Evolutionary conservation across 2,329 filamentous ascomycete species (phyloP).

Genomic region (Conoideocrella luteorostrata): DNA sequence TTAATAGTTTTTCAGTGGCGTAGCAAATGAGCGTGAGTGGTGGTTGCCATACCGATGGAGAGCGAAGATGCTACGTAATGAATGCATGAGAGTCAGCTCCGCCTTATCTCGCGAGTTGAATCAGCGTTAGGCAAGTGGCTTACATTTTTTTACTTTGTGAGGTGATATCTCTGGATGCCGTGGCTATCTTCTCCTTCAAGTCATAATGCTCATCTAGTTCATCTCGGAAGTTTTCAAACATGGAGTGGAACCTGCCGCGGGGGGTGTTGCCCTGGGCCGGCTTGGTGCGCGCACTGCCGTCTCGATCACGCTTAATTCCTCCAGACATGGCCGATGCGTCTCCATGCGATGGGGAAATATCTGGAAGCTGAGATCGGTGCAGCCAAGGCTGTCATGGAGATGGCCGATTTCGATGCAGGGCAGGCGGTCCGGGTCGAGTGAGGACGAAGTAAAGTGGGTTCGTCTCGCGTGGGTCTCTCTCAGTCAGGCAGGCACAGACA

Average conservation of each 20-base stretch:
- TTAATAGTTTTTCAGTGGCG: background rate
- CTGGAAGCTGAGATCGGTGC: too few relatives aligned
- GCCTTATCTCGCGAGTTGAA: background rate
- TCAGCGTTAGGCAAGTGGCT: constrained; percentile 17
- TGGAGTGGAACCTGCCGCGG: constrained; percentile 50
- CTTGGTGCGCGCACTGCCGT: constrained; percentile 42
- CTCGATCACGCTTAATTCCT: constrained; percentile 47
- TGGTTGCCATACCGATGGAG: constrained; percentile 28
- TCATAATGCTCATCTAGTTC: constrained; percentile 95
- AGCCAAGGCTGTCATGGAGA: too few relatives aligned
- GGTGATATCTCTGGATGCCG: constrained; percentile 87
- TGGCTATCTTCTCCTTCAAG: constrained; percentile 81
- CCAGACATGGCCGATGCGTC: constrained; percentile 23
- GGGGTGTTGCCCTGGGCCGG: constrained; percentile 26
- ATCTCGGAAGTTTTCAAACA: constrained; percentile 80
- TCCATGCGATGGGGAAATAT: too few relatives aligned
- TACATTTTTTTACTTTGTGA: constrained; percentile 96
- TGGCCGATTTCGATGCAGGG: too few relatives aligned
- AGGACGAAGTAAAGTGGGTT: background rate
- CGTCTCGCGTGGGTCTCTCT: too few relatives aligned
- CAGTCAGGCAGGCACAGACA: too few relatives aligned
- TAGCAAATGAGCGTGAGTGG: background rate
- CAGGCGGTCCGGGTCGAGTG: too few relatives aligned
- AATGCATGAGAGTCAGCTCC: background rate
- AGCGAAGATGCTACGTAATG: constrained; percentile 28